Evolutionary conservation across 1,284 basidiomycete species (phyloP).

Genomic region (Hemileia vastatrix): DNA sequence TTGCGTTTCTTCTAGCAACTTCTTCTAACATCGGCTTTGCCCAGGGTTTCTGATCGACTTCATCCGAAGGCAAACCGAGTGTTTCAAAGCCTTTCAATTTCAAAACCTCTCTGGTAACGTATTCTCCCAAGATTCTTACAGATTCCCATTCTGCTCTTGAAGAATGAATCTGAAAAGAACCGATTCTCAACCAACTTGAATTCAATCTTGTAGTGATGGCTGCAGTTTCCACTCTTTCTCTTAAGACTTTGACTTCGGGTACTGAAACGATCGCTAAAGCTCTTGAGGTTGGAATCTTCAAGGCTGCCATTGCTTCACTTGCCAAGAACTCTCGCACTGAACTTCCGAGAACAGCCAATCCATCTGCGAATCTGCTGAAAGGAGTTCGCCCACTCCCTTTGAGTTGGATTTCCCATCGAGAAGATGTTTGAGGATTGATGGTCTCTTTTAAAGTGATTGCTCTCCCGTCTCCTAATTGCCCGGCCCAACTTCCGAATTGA

Average conservation of each 20-base stretch:
- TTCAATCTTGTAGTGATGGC: slow-evolving; percentile 77
- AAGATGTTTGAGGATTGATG: slow-evolving; percentile 54
- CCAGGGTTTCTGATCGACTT: slow-evolving; percentile 27
- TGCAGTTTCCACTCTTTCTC: slow-evolving; percentile 68
- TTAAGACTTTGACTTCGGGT: slow-evolving; percentile 62
- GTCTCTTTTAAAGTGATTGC: slow-evolving; percentile 77
- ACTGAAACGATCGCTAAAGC: slow-evolving; percentile 71
- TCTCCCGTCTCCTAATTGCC: slow-evolving; percentile 92
- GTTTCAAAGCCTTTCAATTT: slow-evolving; percentile 21
- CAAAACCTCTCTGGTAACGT: slow-evolving; percentile 59
- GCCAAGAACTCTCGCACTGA: slow-evolving; percentile 71
- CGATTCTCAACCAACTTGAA: slow-evolving; percentile 82
- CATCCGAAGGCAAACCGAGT: slow-evolving; percentile 11
- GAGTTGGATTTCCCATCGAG: slow-evolving; percentile 68
- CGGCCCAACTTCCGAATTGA: slow-evolving; percentile 65
- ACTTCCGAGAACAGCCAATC: slow-evolving; percentile 79
- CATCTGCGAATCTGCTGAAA: slow-evolving; percentile 81
- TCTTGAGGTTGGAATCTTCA: slow-evolving; percentile 78
- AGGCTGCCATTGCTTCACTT: slow-evolving; percentile 66
- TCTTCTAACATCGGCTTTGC: slow-evolving; percentile 31
- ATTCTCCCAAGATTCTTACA: slow-evolving; percentile 53
- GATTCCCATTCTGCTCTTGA: slow-evolving; percentile 47
- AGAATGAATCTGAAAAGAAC: slow-evolving; percentile 74
- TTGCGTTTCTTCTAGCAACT: slow-evolving; percentile 66
- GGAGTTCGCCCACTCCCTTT: slow-evolving; percentile 92